These are phyloP conservation scores for Protomyces lactucae-debilis DNA, from an alignment of 1,139 yeast genomes.

Conservation along the genomic window DNA sequence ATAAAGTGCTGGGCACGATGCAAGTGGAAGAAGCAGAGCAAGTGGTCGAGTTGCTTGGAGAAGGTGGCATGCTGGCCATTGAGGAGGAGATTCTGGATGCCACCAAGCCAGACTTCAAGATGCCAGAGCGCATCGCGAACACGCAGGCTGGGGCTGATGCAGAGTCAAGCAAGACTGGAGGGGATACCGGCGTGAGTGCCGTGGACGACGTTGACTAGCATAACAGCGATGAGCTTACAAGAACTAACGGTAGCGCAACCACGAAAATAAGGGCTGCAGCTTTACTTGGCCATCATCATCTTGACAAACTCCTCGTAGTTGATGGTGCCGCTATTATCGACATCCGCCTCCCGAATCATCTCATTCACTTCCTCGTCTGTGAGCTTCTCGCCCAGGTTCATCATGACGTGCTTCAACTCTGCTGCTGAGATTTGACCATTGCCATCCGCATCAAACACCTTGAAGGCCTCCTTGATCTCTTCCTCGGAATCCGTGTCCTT, in stretches of 20 bases:
- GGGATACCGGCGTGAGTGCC: background rate
- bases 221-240: background rate
- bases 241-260: background rate
- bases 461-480: slow-evolving; percentile 94
- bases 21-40: slow-evolving; percentile 74
- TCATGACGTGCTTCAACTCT: slow-evolving; percentile 91
- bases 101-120: slow-evolving; percentile 40
- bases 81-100: slow-evolving; percentile 73
- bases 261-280: background rate
- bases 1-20: slow-evolving; percentile 74
- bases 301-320: slow-evolving; percentile 93
- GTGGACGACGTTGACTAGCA: background rate
- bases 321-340: slow-evolving; percentile 71
- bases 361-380: slow-evolving; percentile 95
- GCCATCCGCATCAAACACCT: slow-evolving; percentile 80
- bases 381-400: slow-evolving; percentile 93
- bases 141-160: background rate
- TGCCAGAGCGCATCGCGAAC: slow-evolving; percentile 14
- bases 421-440: slow-evolving; percentile 96
- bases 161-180: background rate
- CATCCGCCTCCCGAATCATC: slow-evolving; percentile 90
- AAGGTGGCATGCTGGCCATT: slow-evolving; percentile 78
- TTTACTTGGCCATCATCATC: slow-evolving; percentile 46
- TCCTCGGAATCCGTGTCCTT: slow-evolving; percentile 96
- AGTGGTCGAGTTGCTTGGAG: slow-evolving; percentile 66